phyloP scores from a whole-genome alignment of 371 early-diverging fungal genomes.

The Syncephalis plumigaleata region DNA sequence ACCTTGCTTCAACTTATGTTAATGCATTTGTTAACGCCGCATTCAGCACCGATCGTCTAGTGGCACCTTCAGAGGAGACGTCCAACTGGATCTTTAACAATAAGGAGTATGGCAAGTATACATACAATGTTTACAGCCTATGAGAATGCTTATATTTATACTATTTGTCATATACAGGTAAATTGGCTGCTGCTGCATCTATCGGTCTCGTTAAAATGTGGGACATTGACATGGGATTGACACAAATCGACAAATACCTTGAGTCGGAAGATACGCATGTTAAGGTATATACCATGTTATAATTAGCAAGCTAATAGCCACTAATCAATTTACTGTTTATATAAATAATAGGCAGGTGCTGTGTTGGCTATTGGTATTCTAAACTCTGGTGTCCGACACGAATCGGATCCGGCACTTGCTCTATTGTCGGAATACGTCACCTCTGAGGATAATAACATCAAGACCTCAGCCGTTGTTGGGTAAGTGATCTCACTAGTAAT shows the following conservation, averaged over 20 bases:
- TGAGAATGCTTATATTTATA: too few relatives aligned
- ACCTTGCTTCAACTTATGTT: constrained; percentile 90
- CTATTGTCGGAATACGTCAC: constrained; percentile 73
- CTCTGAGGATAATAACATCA: constrained; percentile 21
- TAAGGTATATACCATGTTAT: constrained; percentile 26
- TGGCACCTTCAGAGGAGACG: constrained; percentile 58
- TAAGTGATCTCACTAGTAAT: constrained; percentile 17
- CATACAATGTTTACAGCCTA: constrained; percentile 1
- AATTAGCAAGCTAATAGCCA: too few relatives aligned
- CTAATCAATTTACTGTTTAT: not conserved
- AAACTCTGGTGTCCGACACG: constrained; percentile 75
- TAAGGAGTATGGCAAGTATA: constrained; percentile 61
- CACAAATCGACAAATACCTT: constrained; percentile 84
- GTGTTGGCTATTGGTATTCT: constrained; percentile 86
- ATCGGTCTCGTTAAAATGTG: constrained; percentile 82
- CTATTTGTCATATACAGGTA: constrained; percentile 18
- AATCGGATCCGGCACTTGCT: constrained; percentile 86
- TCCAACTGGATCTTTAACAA: constrained; percentile 89
- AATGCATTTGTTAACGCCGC: constrained; percentile 97
- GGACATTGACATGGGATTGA: constrained; percentile 83
- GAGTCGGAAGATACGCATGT: constrained; percentile 75
- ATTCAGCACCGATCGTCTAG: constrained; percentile 85
- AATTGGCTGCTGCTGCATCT: constrained; percentile 90
- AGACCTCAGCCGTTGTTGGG: constrained; percentile 53
- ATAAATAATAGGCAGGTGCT: constrained; percentile 62